These are phyloP conservation scores for Blastobotrys raffinosifermentans DNA, from an alignment of 1,139 yeast genomes.

Conservation along the genomic window DNA sequence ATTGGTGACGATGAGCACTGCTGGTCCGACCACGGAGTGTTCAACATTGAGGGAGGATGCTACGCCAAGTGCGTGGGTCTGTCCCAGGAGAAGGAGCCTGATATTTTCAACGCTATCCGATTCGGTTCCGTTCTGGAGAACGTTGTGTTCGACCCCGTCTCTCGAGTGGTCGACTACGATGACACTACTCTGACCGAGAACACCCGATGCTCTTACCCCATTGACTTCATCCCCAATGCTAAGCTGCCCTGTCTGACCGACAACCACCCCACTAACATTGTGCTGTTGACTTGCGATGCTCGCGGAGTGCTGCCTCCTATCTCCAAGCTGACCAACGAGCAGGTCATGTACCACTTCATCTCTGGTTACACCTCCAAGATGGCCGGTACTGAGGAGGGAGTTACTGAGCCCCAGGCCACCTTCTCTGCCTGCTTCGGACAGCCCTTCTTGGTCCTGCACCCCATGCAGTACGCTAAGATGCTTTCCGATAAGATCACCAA, in stretches of 20 bases:
- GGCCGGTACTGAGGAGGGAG: slow-evolving; percentile 99
- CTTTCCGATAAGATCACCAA: slow-evolving; percentile 85
- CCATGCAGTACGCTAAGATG: slow-evolving; percentile 97
- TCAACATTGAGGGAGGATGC: slow-evolving; percentile 99
- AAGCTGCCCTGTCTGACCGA: slow-evolving; percentile 91
- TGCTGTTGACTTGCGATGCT: slow-evolving; percentile 94
- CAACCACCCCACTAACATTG: slow-evolving; percentile 85
- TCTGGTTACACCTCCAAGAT: slow-evolving; percentile 98
- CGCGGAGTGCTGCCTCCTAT: slow-evolving; percentile 98
- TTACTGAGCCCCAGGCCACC: slow-evolving; percentile 96
- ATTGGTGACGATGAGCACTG: slow-evolving; percentile 99
- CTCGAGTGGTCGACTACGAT: slow-evolving; percentile 81
- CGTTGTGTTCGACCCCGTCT: slow-evolving; percentile 73
- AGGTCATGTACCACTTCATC: slow-evolving; percentile 98
- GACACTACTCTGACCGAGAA: slow-evolving; percentile 81
- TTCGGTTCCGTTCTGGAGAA: slow-evolving; percentile 95
- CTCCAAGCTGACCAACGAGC: slow-evolving; percentile 86
- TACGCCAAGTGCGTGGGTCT: slow-evolving; percentile 96
- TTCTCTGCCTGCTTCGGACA: slow-evolving; percentile 99
- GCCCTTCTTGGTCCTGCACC: slow-evolving; percentile 97
- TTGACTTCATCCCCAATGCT: slow-evolving; percentile 94
- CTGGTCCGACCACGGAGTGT: slow-evolving; percentile 98
- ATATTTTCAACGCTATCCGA: slow-evolving; percentile 89
- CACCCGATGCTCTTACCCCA: slow-evolving; percentile 98
- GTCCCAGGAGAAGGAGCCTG: slow-evolving; percentile 92